Evolutionary conservation across 306 rosid genomes (phyloP).

Genomic region (Dryas drummondii): DNA sequence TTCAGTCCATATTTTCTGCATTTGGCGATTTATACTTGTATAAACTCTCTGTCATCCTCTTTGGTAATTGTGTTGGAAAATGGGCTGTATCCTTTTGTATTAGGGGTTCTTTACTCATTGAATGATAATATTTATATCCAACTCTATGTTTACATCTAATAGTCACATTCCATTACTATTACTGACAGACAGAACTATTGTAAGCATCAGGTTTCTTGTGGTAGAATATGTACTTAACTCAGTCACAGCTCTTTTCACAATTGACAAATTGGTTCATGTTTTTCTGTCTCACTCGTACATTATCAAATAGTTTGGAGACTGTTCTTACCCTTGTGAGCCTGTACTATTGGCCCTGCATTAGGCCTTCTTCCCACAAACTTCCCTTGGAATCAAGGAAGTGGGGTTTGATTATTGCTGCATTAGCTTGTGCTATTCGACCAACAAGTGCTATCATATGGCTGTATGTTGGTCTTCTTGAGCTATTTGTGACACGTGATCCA

Average conservation of each 20-base stretch:
- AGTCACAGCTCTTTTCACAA: conserved; percentile 76
- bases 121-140: conserved; percentile 11
- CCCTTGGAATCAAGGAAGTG: conserved; percentile 63
- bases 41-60: conserved; percentile 62
- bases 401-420: conserved; percentile 72
- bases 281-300: conserved; percentile 72
- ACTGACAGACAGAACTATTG: not conserved
- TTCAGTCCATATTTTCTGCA: conserved; percentile 74
- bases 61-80: conserved; percentile 62
- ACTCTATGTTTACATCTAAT: conserved; percentile 5
- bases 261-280: conserved; percentile 87
- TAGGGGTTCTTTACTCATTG: not conserved
- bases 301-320: conserved; percentile 88
- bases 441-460: conserved; percentile 87
- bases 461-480: conserved; percentile 76
- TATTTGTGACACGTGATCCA: conserved; percentile 45
- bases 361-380: conserved; percentile 38
- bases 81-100: conserved; percentile 80
- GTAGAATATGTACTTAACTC: conserved; percentile 47
- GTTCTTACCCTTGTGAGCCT: conserved; percentile 78
- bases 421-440: conserved; percentile 84
- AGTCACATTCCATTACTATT: conserved; percentile 19
- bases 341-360: conserved; percentile 89
- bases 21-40: conserved; percentile 82
- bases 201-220: conserved; percentile 9